Evolutionary conservation across 345 rosid species (phyloP).

Genomic region (Eucalyptus tenuipes): DNA sequence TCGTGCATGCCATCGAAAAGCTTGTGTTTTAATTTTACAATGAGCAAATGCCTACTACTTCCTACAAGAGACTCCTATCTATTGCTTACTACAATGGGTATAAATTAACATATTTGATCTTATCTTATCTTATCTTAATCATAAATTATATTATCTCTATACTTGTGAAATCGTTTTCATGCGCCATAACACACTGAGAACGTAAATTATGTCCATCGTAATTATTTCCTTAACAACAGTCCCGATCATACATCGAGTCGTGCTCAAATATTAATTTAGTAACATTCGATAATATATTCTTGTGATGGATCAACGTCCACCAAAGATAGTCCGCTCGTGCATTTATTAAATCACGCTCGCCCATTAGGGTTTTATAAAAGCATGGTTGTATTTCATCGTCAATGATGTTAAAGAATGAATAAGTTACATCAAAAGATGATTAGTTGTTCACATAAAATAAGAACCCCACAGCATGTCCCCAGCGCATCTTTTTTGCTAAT

Average conservation of each 20-base stretch:
- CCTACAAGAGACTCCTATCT: background rate
- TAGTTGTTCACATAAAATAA: background rate
- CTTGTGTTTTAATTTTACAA: background rate
- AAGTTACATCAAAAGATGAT: background rate
- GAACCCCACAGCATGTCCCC: background rate
- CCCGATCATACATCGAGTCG: background rate
- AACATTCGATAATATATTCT: background rate
- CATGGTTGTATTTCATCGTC: background rate
- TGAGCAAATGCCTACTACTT: background rate
- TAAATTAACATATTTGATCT: background rate
- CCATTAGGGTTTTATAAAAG: background rate
- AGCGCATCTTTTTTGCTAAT: background rate
- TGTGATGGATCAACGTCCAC: background rate
- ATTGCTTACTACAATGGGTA: background rate
- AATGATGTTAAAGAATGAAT: background rate
- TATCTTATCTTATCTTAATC: background rate
- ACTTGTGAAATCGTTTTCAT: background rate
- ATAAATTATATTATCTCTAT: background rate
- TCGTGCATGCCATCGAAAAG: background rate
- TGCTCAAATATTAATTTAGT: background rate
- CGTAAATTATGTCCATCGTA: background rate
- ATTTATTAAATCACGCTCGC: background rate
- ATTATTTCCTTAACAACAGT: background rate
- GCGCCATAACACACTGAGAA: background rate
- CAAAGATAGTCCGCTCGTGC: background rate